phyloP scores from a whole-genome alignment of 495 filamentous ascomycete genomes.

The Aeminium ludgeri region DNA sequence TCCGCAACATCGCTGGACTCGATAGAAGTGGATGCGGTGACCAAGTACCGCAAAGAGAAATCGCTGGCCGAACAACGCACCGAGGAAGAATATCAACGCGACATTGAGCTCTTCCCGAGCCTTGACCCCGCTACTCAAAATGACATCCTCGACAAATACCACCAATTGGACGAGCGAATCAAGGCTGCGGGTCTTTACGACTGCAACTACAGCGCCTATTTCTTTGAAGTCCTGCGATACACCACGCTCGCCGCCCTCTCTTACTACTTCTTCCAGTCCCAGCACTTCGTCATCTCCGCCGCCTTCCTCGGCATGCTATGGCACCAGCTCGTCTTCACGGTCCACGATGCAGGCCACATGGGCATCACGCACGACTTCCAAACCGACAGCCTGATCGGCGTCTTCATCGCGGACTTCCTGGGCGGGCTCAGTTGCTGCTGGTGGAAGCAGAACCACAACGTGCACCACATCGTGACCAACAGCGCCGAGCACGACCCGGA shows the following conservation, averaged over 20 bases:
- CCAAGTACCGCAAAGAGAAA: constrained; percentile 40
- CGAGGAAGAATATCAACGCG: constrained; percentile 30
- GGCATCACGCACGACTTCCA: constrained; percentile 85
- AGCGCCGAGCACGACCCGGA: constrained; percentile 93
- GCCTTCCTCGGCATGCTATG: constrained; percentile 72
- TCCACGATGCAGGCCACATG: constrained; percentile 95
- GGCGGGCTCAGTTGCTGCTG: constrained; percentile 85
- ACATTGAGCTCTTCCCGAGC: constrained; percentile 67
- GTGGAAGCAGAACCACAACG: constrained; percentile 98
- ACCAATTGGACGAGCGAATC: constrained; percentile 52
- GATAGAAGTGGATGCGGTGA: constrained; percentile 27
- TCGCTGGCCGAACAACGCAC: not conserved
- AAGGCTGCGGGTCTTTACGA: constrained; percentile 60
- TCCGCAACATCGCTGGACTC: constrained; percentile 31
- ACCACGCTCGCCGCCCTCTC: constrained; percentile 45
- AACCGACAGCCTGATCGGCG: constrained; percentile 67
- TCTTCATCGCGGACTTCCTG: constrained; percentile 76
- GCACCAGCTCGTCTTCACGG: constrained; percentile 91
- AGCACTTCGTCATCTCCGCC: constrained; percentile 61
- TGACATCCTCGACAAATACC: constrained; percentile 65
- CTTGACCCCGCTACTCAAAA: constrained; percentile 61
- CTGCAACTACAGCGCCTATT: constrained; percentile 74
- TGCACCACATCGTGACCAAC: constrained; percentile 96
- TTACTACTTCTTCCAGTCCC: constrained; percentile 45
- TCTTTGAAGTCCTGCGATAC: constrained; percentile 62